phyloP scores from a whole-genome alignment of 2,329 filamentous ascomycete species.

The Botrytis aclada region DNA sequence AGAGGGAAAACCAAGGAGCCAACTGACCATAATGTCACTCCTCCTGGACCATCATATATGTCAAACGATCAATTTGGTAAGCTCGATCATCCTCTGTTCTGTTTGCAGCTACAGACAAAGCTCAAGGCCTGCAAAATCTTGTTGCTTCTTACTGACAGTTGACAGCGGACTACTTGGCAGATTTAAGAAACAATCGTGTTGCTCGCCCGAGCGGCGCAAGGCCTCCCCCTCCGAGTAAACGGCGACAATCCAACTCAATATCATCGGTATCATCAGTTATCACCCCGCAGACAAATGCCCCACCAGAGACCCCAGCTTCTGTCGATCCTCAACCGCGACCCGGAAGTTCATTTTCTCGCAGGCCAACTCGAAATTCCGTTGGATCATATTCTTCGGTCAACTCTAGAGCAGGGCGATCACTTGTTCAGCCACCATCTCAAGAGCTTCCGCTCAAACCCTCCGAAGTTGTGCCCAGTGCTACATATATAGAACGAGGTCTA shows the following conservation, averaged over 20 bases:
- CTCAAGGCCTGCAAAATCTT: neutral
- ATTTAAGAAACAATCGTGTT: constrained; percentile 65
- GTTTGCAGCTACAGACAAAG: neutral
- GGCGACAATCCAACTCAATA: constrained; percentile 39
- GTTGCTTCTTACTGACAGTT: constrained; percentile 23
- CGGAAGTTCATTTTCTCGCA: constrained; percentile 33
- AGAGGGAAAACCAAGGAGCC: constrained; percentile 38
- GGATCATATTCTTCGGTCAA: constrained; percentile 34
- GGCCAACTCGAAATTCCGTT: constrained; percentile 33
- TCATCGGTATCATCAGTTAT: constrained; percentile 34
- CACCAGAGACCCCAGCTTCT: constrained; percentile 23
- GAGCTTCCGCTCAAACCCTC: constrained; percentile 50
- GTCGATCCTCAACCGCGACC: constrained; percentile 30
- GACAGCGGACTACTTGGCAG: constrained; percentile 66
- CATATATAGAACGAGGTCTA: constrained; percentile 70
- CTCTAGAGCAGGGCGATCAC: constrained; percentile 35
- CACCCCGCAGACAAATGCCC: constrained; percentile 18
- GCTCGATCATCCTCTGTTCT: constrained; percentile 24
- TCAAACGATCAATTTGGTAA: constrained; percentile 65
- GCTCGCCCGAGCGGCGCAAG: constrained; percentile 68
- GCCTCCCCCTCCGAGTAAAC: constrained; percentile 51
- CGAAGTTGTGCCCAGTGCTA: constrained; percentile 61
- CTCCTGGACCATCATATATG: constrained; percentile 63
- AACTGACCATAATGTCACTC: constrained; percentile 52
- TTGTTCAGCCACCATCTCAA: constrained; percentile 28